Evolutionary conservation across 2,329 filamentous ascomycete species (phyloP).

Genomic region (Verruconis gallopava): DNA sequence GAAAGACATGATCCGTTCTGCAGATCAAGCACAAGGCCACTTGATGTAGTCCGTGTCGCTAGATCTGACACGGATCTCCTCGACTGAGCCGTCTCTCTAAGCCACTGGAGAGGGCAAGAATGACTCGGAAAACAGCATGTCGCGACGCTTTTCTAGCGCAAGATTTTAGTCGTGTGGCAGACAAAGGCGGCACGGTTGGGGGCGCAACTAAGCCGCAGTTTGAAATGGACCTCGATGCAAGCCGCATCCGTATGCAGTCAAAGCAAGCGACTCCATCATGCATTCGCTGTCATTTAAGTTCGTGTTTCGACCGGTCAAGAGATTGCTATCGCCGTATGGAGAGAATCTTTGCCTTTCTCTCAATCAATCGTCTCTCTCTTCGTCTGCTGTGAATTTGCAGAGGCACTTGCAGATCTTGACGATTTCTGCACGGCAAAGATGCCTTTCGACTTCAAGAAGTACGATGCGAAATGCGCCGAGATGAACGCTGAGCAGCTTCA

Average conservation of each 20-base stretch:
- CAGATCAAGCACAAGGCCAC: too few relatives aligned
- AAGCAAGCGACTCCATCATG: not conserved
- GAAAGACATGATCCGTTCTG: too few relatives aligned
- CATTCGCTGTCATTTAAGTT: not conserved
- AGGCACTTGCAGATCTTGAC: not conserved
- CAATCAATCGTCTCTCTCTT: not conserved
- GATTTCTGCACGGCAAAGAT: not conserved
- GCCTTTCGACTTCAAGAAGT: constrained; percentile 7
- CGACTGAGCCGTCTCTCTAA: too few relatives aligned
- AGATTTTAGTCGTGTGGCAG: too few relatives aligned
- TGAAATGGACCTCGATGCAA: too few relatives aligned
- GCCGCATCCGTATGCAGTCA: not conserved
- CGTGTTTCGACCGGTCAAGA: not conserved
- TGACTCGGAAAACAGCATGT: too few relatives aligned
- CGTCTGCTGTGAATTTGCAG: not conserved
- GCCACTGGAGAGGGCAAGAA: too few relatives aligned
- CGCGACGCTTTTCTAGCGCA: too few relatives aligned
- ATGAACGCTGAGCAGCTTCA: constrained; percentile 3
- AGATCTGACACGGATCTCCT: too few relatives aligned
- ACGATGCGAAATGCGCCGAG: constrained; percentile 1
- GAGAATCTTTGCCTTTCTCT: not conserved
- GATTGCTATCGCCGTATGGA: not conserved
- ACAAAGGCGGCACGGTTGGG: too few relatives aligned
- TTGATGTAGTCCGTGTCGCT: too few relatives aligned
- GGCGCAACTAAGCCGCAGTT: too few relatives aligned